Evolutionary conservation across 495 filamentous ascomycete genomes (phyloP).

Genomic region (Melanomma pulvis-pyrius): DNA sequence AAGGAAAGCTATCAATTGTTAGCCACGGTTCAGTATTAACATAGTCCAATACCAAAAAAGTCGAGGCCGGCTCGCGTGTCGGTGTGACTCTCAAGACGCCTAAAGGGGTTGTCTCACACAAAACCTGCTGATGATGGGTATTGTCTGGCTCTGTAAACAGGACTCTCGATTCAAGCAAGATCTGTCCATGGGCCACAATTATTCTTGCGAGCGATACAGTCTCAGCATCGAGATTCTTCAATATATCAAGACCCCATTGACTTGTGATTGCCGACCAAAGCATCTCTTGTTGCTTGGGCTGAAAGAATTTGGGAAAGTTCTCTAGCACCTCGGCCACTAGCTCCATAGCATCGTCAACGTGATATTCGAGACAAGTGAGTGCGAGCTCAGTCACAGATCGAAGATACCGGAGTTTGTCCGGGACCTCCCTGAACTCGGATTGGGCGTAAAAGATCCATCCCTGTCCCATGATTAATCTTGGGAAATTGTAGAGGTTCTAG

Average conservation of each 20-base stretch:
- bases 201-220: conserved; percentile 30
- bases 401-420: conserved; percentile 57
- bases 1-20: conserved; percentile 42
- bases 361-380: conserved; percentile 59
- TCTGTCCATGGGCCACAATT: conserved; percentile 34
- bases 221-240: conserved; percentile 31
- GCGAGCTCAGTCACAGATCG: conserved; percentile 58
- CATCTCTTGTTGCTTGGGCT: conserved; percentile 53
- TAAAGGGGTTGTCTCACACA: conserved; percentile 22
- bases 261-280: conserved; percentile 58
- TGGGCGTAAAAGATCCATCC: conserved; percentile 73
- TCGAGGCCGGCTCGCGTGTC: not conserved
- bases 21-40: too few relatives aligned
- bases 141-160: conserved; percentile 26
- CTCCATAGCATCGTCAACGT: conserved; percentile 64
- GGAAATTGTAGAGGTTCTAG: not conserved
- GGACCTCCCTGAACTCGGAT: conserved; percentile 57
- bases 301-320: conserved; percentile 66
- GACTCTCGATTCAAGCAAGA: conserved; percentile 19
- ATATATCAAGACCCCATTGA: conserved; percentile 31
- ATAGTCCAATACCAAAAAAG: not conserved
- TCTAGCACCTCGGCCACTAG: conserved; percentile 65
- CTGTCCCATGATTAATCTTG: conserved; percentile 38
- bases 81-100: not conserved
- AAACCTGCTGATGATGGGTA: conserved; percentile 28